phyloP scores from a whole-genome alignment of 192 early-diverging fungal species.

The Coemansia sp. region DNA sequence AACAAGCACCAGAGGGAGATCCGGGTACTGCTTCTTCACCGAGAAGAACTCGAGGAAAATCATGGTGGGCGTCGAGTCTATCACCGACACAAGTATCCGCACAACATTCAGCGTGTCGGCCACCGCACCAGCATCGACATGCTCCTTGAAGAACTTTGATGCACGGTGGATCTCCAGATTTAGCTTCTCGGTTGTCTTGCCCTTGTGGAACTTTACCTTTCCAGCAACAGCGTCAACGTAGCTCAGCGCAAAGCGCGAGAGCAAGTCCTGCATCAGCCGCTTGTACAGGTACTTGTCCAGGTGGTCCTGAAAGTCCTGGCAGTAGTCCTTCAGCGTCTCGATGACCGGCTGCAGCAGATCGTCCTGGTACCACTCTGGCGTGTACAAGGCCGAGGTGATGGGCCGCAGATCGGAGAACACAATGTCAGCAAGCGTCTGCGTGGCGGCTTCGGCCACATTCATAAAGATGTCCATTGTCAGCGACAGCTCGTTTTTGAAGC shows the following conservation, averaged over 20 bases:
- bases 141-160: conserved; percentile 77
- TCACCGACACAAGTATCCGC: conserved; percentile 74
- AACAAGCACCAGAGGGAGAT: conserved; percentile 87
- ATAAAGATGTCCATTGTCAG: conserved; percentile 87
- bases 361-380: conserved; percentile 88
- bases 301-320: conserved; percentile 79
- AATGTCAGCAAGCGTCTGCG: conserved; percentile 78
- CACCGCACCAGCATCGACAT: conserved; percentile 72
- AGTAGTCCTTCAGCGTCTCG: conserved; percentile 95
- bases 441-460: conserved; percentile 75
- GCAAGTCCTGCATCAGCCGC: conserved; percentile 81
- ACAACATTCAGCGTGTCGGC: conserved; percentile 80
- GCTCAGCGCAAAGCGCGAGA: conserved; percentile 80
- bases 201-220: conserved; percentile 65
- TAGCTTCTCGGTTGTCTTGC: conserved; percentile 70
- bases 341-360: conserved; percentile 84
- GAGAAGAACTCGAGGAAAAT: conserved; percentile 91
- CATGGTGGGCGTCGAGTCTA: conserved; percentile 79
- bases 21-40: conserved; percentile 87
- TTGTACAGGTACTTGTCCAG: conserved; percentile 88
- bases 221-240: conserved; percentile 80
- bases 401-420: conserved; percentile 80
- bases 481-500: conserved; percentile 66
- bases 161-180: conserved; percentile 69
- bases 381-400: conserved; percentile 74